Conservation (phyloP, 2,329 filamentous ascomycete species). For the Aspergillus quadricinctus region DNA sequence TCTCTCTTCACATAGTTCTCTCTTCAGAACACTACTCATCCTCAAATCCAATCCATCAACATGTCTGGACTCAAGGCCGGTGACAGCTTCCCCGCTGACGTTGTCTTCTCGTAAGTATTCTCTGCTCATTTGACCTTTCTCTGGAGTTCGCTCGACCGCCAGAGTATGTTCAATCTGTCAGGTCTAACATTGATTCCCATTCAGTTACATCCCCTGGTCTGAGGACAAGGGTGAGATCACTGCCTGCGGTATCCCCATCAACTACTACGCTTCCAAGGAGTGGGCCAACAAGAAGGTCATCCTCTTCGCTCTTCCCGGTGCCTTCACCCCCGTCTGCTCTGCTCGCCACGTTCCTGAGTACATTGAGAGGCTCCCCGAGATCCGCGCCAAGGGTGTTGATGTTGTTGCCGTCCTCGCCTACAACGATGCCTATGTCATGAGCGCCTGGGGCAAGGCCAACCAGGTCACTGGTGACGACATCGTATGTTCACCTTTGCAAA, state of each 20-base stretch:
- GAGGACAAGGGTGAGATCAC: slow-evolving; percentile 65
- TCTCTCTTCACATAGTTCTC: background rate
- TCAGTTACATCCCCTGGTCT: slow-evolving; percentile 71
- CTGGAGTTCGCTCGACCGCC: background rate
- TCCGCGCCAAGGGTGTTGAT: slow-evolving; percentile 79
- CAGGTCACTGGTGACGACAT: slow-evolving; percentile 67
- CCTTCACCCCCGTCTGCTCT: slow-evolving; percentile 85
- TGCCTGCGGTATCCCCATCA: slow-evolving; percentile 71
- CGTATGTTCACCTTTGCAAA: slow-evolving; percentile 38
- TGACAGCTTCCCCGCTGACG: slow-evolving; percentile 75
- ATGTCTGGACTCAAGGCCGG: slow-evolving; percentile 72
- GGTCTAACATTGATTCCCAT: slow-evolving; percentile 9
- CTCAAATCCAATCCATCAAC: slow-evolving; percentile 20
- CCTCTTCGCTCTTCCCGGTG: slow-evolving; percentile 65
- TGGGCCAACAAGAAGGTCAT: slow-evolving; percentile 69
- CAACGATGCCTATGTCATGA: slow-evolving; percentile 87
- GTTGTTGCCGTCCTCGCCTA: slow-evolving; percentile 73
- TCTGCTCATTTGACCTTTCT: slow-evolving; percentile 1
- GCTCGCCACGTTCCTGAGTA: slow-evolving; percentile 77
- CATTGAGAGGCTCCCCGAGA: slow-evolving; percentile 64
- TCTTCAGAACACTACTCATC: slow-evolving; percentile 3
- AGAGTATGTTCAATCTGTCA: background rate
- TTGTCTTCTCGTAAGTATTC: slow-evolving; percentile 65
- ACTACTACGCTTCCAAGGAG: slow-evolving; percentile 75
- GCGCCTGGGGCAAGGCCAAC: slow-evolving; percentile 87